These are phyloP conservation scores for Emergomyces orientalis DNA, from an alignment of 2,329 filamentous ascomycete species.

Conservation along the genomic window DNA sequence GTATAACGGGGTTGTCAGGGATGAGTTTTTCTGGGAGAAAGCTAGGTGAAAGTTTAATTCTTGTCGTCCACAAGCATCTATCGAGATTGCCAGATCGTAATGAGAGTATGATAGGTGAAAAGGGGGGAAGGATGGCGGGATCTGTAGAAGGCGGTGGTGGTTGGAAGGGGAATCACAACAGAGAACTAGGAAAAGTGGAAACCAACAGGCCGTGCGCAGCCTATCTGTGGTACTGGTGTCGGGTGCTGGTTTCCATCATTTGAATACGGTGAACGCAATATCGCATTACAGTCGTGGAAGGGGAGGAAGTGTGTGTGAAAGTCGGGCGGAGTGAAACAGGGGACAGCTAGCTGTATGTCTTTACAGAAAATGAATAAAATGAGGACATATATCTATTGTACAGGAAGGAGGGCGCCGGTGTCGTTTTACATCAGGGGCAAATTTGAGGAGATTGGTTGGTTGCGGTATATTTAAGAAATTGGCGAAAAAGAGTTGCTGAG, in stretches of 20 bases:
- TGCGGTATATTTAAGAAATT: not conserved
- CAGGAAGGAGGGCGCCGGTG: slow-evolving; percentile 1
- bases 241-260: too few species aligned
- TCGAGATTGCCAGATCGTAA: not conserved
- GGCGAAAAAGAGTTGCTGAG: not conserved
- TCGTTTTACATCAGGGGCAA: slow-evolving; percentile 4
- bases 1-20: too few species aligned
- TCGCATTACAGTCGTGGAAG: too few species aligned
- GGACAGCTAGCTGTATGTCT: not conserved
- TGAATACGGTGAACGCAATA: too few species aligned
- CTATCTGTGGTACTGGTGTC: not conserved
- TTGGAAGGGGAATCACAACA: not conserved
- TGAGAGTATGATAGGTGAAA: not conserved
- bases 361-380: not conserved
- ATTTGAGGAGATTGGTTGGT: not conserved
- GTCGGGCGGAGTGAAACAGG: not conserved
- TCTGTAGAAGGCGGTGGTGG: not conserved
- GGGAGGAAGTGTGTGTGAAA: too few species aligned
- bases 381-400: slow-evolving; percentile 3
- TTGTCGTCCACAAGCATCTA: not conserved
- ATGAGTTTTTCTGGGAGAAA: too few species aligned
- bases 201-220: not conserved
- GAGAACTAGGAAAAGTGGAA: not conserved
- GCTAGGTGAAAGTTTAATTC: not conserved
- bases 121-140: not conserved